A percentile compares a stretch with the other conserved stretches of the same genome.
Evolutionary conservation across 768 basidiomycete genomes (phyloP).

Genomic region (Imleria badia): DNA sequence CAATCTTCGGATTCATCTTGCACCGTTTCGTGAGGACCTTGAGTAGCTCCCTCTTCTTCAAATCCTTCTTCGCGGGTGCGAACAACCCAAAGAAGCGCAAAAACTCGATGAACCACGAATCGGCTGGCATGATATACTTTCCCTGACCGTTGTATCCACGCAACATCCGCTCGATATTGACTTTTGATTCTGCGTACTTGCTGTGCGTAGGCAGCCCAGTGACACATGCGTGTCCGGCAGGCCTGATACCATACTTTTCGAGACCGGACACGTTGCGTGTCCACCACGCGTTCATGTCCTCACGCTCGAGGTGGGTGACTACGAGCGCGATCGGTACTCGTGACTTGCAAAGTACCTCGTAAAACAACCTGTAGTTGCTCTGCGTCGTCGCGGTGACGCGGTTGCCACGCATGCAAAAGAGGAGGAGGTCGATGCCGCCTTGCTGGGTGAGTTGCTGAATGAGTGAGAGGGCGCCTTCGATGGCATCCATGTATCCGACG

Average conservation of each 20-base stretch:
- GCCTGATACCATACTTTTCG: conserved; percentile 19
- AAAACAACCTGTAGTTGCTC: conserved; percentile 40
- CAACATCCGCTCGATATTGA: conserved; percentile 17
- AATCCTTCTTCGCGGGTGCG: conserved; percentile 12
- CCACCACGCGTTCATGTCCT: conserved; percentile 37
- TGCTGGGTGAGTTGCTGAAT: conserved; percentile 31
- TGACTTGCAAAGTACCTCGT: conserved; percentile 38
- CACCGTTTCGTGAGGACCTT: conserved; percentile 27
- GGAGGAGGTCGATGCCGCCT: conserved; percentile 40
- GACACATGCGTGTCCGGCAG: conserved; percentile 33
- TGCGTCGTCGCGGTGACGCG: conserved; percentile 34
- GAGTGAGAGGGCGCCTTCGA: conserved; percentile 30
- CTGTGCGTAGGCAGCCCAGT: conserved; percentile 22
- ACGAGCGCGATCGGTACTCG: conserved; percentile 29
- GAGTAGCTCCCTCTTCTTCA: conserved; percentile 16
- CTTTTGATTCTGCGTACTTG: conserved; percentile 21
- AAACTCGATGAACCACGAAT: conserved; percentile 25
- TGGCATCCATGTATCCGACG: conserved; percentile 24
- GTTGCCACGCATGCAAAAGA: conserved; percentile 40
- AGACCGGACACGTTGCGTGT: conserved; percentile 22
- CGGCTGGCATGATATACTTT: conserved; percentile 22
- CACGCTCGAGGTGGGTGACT: conserved; percentile 40
- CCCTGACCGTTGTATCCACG: conserved; percentile 11
- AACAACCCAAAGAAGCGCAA: conserved; percentile 18
- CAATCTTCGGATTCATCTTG: conserved; percentile 17